Evolutionary conservation across 768 basidiomycete species (phyloP).

Genomic region (Kwoniella heveanensis): DNA sequence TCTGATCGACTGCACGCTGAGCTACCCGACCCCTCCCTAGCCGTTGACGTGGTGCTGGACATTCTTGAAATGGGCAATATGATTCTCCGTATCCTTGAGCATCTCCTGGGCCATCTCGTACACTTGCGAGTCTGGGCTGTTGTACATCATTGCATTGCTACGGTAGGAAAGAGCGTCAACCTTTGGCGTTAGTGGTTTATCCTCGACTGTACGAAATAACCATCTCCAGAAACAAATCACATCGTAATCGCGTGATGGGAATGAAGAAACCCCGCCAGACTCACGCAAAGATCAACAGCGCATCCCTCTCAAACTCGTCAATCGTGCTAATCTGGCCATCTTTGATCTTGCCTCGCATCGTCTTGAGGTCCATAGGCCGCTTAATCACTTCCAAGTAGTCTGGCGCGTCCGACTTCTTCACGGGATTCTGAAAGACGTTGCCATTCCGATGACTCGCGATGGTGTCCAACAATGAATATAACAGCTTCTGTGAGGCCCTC

Average conservation of each 20-base stretch:
- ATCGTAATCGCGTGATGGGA: neutral
- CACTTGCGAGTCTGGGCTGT: slow-evolving; percentile 81
- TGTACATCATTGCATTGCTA: slow-evolving; percentile 93
- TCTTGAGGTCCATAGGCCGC: slow-evolving; percentile 94
- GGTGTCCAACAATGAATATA: slow-evolving; percentile 75
- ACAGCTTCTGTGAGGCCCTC: slow-evolving; percentile 69
- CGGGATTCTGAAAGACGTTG: slow-evolving; percentile 86
- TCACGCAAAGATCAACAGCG: slow-evolving; percentile 84
- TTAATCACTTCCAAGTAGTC: slow-evolving; percentile 91
- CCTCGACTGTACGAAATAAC: too few species aligned
- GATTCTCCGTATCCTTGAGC: slow-evolving; percentile 56
- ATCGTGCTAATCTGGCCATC: slow-evolving; percentile 79
- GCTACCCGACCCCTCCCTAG: slow-evolving; percentile 2
- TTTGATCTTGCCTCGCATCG: slow-evolving; percentile 80
- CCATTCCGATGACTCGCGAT: slow-evolving; percentile 85
- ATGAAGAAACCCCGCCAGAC: slow-evolving; percentile 11
- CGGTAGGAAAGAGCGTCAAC: neutral
- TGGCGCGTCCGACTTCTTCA: slow-evolving; percentile 82
- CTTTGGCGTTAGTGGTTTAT: too few species aligned
- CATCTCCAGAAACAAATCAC: too few species aligned
- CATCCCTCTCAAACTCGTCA: slow-evolving; percentile 84
- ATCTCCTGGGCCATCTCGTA: slow-evolving; percentile 89
- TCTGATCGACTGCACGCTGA: too few species aligned
- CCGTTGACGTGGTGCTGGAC: slow-evolving; percentile 45
- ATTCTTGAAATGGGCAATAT: slow-evolving; percentile 46